Evolutionary conservation across 2,329 filamentous ascomycete genomes (phyloP), one percentile per base, ranked within the genome.

Genomic region (Fusarium temperatum): DNA sequence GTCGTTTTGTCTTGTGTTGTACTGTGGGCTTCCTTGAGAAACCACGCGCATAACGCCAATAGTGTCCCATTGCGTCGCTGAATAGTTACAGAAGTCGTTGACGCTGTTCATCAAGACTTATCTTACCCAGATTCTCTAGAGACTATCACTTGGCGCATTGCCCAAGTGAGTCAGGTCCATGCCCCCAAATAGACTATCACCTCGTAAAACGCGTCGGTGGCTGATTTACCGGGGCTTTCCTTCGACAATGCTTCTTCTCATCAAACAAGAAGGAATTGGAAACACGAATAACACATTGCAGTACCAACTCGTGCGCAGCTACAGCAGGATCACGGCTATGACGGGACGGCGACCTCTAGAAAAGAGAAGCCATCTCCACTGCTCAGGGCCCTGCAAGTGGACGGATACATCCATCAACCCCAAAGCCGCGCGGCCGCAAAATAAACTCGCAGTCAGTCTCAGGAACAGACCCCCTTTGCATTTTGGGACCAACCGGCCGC

Each of bases 381-480:
- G 38, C n/a, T 51, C 62, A 67, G 66, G 66, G 61, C 70, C 68
- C 57, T 63, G 68, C 47, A 44, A 74, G 57, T 73, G 71, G 71
- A 74, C 51, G 68, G 63, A 66, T 50, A 66, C 53, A 60, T 47
- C 66, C 54, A 70, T 70, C 59, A 65, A 51, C 53, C 68, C 32
- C 56, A 59, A 73, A 73, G 71, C 71, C 71, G 71, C 71, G 71
- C 71, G 71, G 66, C 71, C 70, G 53, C 71, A 73, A 62, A 74
- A 73, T 73, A 74, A 67, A 74, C 71, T 73, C 66, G 44, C 70
- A 70, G 70, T 70, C 56, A 62, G 70, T 70, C 70, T 73, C 66
- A 73, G 70, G 66, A 54, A 63, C 57, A 56, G 53, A 48, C 58
- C 66, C 66, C 65, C 39, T 63, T 57, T 41, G 36, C 20, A 42